phyloP scores from a whole-genome alignment of 2,329 filamentous ascomycete species.

The Calonectria montana region DNA sequence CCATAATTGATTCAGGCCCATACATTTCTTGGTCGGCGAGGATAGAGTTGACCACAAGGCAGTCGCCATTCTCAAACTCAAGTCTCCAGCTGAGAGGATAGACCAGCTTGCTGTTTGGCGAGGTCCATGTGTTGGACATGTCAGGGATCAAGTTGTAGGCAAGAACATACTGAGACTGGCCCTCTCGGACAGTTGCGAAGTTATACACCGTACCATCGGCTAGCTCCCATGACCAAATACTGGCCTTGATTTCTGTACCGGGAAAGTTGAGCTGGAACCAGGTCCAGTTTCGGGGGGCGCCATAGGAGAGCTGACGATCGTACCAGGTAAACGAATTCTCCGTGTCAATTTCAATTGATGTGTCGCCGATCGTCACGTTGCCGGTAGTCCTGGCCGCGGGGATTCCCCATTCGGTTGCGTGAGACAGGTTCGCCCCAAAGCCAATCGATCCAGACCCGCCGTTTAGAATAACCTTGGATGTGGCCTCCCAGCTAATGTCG shows the following conservation, averaged over 20 bases:
- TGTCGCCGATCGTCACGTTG: neutral
- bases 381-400: neutral
- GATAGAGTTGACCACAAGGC: neutral
- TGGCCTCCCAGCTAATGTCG: conserved; percentile 6
- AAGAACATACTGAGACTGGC: neutral
- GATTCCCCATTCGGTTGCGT: conserved; percentile 16
- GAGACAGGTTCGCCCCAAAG: neutral
- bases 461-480: neutral
- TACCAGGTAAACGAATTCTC: conserved; percentile 15
- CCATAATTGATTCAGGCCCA: neutral
- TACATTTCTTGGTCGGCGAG: conserved; percentile 16
- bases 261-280: conserved; percentile 13
- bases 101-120: neutral
- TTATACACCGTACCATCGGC: neutral
- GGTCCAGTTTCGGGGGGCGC: conserved; percentile 7
- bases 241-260: conserved; percentile 10
- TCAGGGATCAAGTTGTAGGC: neutral
- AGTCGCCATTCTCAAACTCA: conserved; percentile 14
- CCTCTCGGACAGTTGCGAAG: neutral
- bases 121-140: neutral
- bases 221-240: neutral
- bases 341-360: neutral
- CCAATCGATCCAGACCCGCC: neutral
- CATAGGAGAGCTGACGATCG: conserved; percentile 7
- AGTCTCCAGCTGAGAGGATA: conserved; percentile 9